Evolutionary conservation across 768 basidiomycete genomes (phyloP), one percentile per base, ranked within the genome.

Genomic region (Lactifluus subvellereus): DNA sequence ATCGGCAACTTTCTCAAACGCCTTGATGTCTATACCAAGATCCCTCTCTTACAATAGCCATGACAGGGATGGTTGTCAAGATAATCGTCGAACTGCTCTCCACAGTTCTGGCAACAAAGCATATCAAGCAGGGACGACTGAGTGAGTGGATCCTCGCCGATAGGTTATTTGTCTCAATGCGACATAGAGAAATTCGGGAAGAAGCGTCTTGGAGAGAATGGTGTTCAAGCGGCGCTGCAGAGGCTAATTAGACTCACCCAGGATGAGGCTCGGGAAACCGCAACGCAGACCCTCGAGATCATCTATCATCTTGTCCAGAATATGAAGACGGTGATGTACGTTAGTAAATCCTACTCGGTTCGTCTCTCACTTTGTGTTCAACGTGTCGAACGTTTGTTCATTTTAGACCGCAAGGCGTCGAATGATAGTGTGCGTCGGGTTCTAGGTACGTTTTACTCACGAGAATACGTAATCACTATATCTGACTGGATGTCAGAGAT

Each of bases 151-250:
- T 13, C 1, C n/a, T 35, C 13, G 4, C 10, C 7, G 2, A 16
- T 20, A 6, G 3, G 45, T 8, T 4, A 22, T n/a, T 22, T 35
- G 0, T 9, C 48, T 61, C 10, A 56, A 18, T 2, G 0, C 9
- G 14, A 18, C 3, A 14, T 27, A 61, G 54, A 49, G 30, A 61
- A 55, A 33, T 42, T 55, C 4, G 27, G 42, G 6, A 54, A 30
- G 47, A 49, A 54, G 47, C n/a, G 55, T 6, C n/a, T 54, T 2
- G 60, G 60, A 38, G 53, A 55, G 8, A 61, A 54, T 14, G 60
- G 49, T 3, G 54, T 61, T 4, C 27, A 55, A 9, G 47, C 27
- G 0, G n/a, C 20, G 1, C 27, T 55, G 8, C 11, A 33, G 37
- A 54, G 54, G 37, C 22, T 61, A 1, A 38, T 42, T 20, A 48